Evolutionary conservation across 805 yeast species (phyloP), one percentile per base, ranked within the genome.

Genomic region (Yarrowia divulgata): DNA sequence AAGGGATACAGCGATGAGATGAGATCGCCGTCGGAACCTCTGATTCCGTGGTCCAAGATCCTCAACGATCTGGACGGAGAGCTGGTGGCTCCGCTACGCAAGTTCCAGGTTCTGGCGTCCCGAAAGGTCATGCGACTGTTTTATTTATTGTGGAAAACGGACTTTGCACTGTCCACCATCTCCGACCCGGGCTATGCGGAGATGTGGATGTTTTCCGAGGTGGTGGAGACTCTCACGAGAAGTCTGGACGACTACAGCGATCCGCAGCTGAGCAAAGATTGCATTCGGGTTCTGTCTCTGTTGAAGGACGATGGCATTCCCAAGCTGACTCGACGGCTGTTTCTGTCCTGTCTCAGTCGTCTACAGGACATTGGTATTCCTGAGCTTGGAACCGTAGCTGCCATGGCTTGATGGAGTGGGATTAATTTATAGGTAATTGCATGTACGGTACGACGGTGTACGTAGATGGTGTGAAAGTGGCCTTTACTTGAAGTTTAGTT

Each of bases 261-360:
- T 16, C 35, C n/a, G 2, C 39, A 63, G 19, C 39, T 63, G 12
- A 63, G 57, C n/a, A 35, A 19, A 14, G 68, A 63, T 13, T 63
- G 68, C 29, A 49, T 63, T 10, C 18, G 68, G 39, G 68, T 63
- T 9, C 2, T 63, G 39, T 63, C 68, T 16, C 45, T 63, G 42
- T 12, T 63, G 39, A 37, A 48, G 13, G 68, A 63, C 8, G 57
- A 49, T 37, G 57, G 48, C 2, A 63, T 63, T 37, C 68, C 68
- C 4, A 35, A 37, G 5, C 16, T 49, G 14, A 63, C 46, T 2
- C 12, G 68, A 48, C 19, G 68, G 10, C 55, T 63, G 18, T 63
- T 63, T 49, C 8, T 35, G 23, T 63, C 68, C 7, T 63, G 68
- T 39, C 35, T 63, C 8, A 40, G 57, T 8, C 46, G 68, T 1